Evolutionary conservation across 2,329 filamentous ascomycete genomes (phyloP), one percentile per base, ranked within the genome.

Genomic region (Sclerotinia glacialis): DNA sequence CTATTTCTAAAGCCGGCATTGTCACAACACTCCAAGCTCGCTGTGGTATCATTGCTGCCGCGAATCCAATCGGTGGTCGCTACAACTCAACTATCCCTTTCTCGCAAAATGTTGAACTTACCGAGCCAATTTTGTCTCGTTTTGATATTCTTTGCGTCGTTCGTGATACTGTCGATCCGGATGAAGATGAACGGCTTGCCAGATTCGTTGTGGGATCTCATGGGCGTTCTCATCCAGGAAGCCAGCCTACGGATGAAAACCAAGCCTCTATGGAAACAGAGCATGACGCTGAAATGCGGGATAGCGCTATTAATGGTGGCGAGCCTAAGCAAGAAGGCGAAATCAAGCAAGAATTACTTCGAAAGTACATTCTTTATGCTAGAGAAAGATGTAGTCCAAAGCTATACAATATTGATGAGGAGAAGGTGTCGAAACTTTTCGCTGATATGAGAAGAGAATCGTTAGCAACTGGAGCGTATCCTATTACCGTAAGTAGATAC

Each of bases 111-210:
- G 95, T 99, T 49, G 92, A 99, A 76, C 84, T 99, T 65, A 99
- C 95, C 0, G 95, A 99, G 78, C 95, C 95, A 60, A 99, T 99
- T 74, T 78, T 99, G 76, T 98, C 94, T 16, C 94, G 95, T 85
- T 99, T 99, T 77, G 95, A 99, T 72, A 96, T 99, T 71, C 85
- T 99, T 9, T 97, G 92, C 76, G 95, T 99, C 8, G 94, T 99
- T 21, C 89, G 95, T 59, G 95, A 99, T 77, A 96, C 93, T 0
- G 95, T 98, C 7, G 93, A 98, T 73, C 94, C 95, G 0, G 84
- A 81, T 18, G 93, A 98, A 78, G 95, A 99, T 72, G 95, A 98
- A 79, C 88, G 94, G 28, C 84, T 99, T 6, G 95, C 95, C 7
- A 90, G 89, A 65, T 99, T 99, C 77, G 96, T 99, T 60, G 93